A percentile compares a stretch with the other conserved stretches of the same genome.
These are phyloP conservation scores for Sporothrix luriei DNA, from an alignment of 2,329 filamentous ascomycete genomes.

Conservation along the genomic window DNA sequence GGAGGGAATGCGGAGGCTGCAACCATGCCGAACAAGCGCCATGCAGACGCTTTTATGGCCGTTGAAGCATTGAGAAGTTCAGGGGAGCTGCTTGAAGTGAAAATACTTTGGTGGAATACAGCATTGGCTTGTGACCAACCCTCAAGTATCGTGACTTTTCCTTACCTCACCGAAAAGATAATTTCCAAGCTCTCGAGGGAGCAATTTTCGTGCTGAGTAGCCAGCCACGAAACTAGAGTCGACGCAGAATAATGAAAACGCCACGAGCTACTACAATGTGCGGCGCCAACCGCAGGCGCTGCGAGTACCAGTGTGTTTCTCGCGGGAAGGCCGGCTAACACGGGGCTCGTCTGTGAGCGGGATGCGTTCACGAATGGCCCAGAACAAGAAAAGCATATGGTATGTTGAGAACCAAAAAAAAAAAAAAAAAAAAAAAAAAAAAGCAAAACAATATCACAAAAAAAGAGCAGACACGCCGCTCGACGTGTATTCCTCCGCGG, in stretches of 20 bases:
- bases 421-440: not conserved
- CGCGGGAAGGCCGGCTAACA: no score
- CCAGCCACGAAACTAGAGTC: not conserved
- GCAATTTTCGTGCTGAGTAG: not conserved
- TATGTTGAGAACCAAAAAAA: conserved; percentile 12
- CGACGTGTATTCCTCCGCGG: conserved; percentile 11
- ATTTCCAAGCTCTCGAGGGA: not conserved
- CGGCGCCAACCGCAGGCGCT: not conserved
- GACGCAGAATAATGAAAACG: not conserved
- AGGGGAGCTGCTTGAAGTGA: not conserved
- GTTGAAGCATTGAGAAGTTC: not conserved
- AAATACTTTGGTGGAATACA: no score
- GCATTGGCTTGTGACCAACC: no score
- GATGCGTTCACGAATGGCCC: not conserved
- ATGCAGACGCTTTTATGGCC: not conserved
- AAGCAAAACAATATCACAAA: not conserved
- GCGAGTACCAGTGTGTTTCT: not conserved
- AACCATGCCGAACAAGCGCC: conserved; percentile 1
- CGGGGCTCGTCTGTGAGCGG: not conserved
- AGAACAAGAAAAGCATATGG: not conserved
- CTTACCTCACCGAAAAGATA: not conserved
- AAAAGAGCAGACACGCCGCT: conserved; percentile 4
- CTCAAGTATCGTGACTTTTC: not conserved
- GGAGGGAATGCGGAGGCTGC: not conserved
- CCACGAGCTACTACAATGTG: not conserved